Base-by-base conservation (phyloP, 2,329 filamentous ascomycete genomes). In the Elsinoe ampelina region DNA sequence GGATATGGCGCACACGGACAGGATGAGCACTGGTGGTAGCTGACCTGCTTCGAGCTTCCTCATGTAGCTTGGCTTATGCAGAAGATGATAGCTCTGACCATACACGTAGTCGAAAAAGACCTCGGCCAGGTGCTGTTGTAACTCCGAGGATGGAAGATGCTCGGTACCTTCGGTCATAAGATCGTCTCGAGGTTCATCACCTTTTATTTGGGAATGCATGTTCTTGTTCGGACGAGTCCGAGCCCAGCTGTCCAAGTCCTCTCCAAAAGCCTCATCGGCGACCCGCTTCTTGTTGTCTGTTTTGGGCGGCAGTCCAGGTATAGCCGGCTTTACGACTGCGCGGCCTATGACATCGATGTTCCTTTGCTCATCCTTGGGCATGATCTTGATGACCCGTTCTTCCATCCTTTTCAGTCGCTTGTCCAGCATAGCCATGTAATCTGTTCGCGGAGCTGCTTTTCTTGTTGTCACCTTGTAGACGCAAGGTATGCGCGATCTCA, bases 381-480 rank as follows among this genome's bases (percentile, higher is more conserved):
- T 86, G 58, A 92, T 86, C 70, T 95, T 95, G 73, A 97, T 95
- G 61, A 97, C 93, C 57, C 92, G 85, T 66, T 97, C 92, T 71
- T 98, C 93, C 93, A 97, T 97, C 58, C 92, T 80, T 75, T 95
- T 96, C 63, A 97, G 72, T 55, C 93, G 82, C 73, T 95, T 96
- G 73, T 97, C 93, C 64, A 97, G 75, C 90, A 97, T 97, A 41
- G 91, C 90, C 93, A 97, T 97, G 71, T 97, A 97, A 71, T 97
- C 93, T 15, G 93, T 97, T 54, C 93, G 81, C 2, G 93, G 93
- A 2, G 91, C 90, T 1, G 92, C 90, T 71, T 97, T 97, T 59
- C 93, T 81, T 3, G 91, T 90, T 0, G 91, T 97, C 59, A 95
- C 89, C 68, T 97, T 97, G 78, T 97, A 98, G 3, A 97, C 91